phyloP scores from a whole-genome alignment of 1,284 basidiomycete species.

The Ceratobasidium sp. region DNA sequence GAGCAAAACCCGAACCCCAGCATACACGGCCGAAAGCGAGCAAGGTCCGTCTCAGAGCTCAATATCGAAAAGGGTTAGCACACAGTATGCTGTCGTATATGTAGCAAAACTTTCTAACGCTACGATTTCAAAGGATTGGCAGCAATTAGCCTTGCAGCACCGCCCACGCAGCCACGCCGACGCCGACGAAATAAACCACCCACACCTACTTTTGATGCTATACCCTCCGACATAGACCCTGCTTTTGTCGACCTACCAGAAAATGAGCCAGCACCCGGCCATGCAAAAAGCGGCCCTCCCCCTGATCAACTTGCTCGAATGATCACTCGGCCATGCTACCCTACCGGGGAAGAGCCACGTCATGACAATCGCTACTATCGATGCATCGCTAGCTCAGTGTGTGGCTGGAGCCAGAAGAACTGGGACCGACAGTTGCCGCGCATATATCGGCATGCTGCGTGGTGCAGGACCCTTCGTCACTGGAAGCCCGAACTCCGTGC shows the following conservation, averaged over 20 bases:
- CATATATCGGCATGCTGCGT: not conserved
- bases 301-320: slow-evolving; percentile 6
- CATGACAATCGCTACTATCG: not conserved
- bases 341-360: not conserved
- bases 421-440: not conserved
- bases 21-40: too few species aligned
- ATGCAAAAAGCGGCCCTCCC: not conserved
- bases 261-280: not conserved
- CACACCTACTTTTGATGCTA: not conserved
- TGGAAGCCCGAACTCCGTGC: slow-evolving; percentile 5
- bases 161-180: too few species aligned
- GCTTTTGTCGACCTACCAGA: not conserved
- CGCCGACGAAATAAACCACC: too few species aligned
- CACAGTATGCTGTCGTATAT: too few species aligned
- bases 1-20: too few species aligned
- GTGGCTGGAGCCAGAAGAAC: not conserved
- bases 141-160: too few species aligned
- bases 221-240: not conserved
- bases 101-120: too few species aligned
- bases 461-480: not conserved
- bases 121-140: too few species aligned
- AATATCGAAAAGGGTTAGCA: too few species aligned
- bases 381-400: slow-evolving; percentile 19
- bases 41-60: too few species aligned
- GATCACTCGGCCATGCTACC: slow-evolving; percentile 15